These are phyloP conservation scores for Podaxis sp. DNA, from an alignment of 768 basidiomycete species.

Conservation along the genomic window DNA sequence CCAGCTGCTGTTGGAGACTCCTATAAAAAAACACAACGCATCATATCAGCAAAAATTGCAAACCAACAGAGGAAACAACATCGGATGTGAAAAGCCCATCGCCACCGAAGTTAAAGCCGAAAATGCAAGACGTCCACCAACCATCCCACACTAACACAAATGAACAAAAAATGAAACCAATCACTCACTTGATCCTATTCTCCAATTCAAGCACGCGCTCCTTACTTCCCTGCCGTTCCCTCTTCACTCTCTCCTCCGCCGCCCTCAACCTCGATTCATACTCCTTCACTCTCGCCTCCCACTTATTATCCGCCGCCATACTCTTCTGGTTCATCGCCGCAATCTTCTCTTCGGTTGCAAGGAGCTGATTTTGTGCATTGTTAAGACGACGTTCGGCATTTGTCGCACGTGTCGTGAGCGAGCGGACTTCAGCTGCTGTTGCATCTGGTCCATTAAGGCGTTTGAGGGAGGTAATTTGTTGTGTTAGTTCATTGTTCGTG, in stretches of 20 bases:
- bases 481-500: slow-evolving; percentile 70
- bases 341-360: slow-evolving; percentile 83
- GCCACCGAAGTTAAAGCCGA: background rate
- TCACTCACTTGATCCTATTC: slow-evolving; percentile 59
- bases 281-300: slow-evolving; percentile 95
- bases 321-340: slow-evolving; percentile 73
- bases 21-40: slow-evolving; percentile 35
- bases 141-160: background rate
- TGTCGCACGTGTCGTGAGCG: slow-evolving; percentile 69
- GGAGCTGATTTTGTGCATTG: slow-evolving; percentile 81
- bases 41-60: background rate
- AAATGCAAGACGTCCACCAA: background rate
- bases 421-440: slow-evolving; percentile 60
- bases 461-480: slow-evolving; percentile 50
- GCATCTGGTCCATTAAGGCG: slow-evolving; percentile 60
- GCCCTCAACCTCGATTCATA: slow-evolving; percentile 79
- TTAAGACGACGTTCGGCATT: slow-evolving; percentile 87
- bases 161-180: background rate
- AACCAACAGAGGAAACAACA: background rate
- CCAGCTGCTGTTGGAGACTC: slow-evolving; percentile 74
- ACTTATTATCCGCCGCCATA: slow-evolving; percentile 75
- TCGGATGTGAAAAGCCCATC: background rate
- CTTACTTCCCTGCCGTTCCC: slow-evolving; percentile 92
- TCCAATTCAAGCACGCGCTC: slow-evolving; percentile 78
- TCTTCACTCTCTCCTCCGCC: slow-evolving; percentile 90